Evolutionary conservation across 352 stramenopile species (phyloP).

Genomic region (Saprolegnia parasitica): DNA sequence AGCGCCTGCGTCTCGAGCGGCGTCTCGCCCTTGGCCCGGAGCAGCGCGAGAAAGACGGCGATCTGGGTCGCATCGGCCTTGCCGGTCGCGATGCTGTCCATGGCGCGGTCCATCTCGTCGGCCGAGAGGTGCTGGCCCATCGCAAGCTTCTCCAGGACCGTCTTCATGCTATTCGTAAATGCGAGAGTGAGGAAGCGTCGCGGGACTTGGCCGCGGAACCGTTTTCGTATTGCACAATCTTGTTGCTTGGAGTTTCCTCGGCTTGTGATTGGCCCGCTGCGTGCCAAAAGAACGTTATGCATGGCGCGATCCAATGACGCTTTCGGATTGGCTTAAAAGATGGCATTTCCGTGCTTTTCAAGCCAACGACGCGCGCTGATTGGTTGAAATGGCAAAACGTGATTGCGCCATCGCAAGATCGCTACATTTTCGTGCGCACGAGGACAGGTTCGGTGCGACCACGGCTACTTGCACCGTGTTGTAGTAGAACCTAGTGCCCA

Average conservation of each 20-base stretch:
- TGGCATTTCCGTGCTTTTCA: not conserved
- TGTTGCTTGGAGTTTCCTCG: not conserved
- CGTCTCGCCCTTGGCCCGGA: slow-evolving; percentile 94
- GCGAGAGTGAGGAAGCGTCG: not conserved
- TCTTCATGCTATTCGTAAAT: slow-evolving; percentile 37
- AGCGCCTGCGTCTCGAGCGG: slow-evolving; percentile 93
- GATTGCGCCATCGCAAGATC: slow-evolving; percentile 7
- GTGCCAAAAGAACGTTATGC: slow-evolving; percentile 17
- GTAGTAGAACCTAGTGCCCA: too few relatives aligned
- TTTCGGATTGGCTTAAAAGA: slow-evolving; percentile 7
- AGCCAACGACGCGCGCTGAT: not conserved
- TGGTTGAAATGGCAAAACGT: not conserved
- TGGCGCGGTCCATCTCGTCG: slow-evolving; percentile 61
- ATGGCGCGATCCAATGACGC: not conserved
- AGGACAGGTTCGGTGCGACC: too few relatives aligned
- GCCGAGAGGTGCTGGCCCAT: slow-evolving; percentile 63
- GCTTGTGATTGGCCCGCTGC: not conserved
- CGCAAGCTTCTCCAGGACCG: slow-evolving; percentile 68
- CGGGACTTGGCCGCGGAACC: not conserved
- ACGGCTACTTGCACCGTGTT: too few relatives aligned
- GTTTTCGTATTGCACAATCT: slow-evolving; percentile 16
- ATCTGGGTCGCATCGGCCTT: slow-evolving; percentile 51
- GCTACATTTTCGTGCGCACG: not conserved
- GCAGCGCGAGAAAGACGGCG: slow-evolving; percentile 90
- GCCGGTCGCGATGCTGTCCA: slow-evolving; percentile 68